A percentile compares a stretch with the other conserved stretches of the same genome.
Evolutionary conservation across 163 green algal genomes (phyloP).

Genomic region (Chloromonas sp.): DNA sequence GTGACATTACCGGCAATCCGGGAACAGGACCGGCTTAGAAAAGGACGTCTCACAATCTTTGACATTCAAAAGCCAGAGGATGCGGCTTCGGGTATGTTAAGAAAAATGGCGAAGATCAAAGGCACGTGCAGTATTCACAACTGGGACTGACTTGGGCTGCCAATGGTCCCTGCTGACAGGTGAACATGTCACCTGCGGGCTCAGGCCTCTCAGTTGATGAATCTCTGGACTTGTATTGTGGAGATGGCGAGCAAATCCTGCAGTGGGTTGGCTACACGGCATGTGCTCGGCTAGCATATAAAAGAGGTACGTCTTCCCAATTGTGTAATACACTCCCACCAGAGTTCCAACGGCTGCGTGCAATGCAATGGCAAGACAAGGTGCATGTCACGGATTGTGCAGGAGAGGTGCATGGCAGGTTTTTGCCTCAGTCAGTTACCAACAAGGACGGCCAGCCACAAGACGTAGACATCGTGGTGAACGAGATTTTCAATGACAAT

Average conservation of each 20-base stretch:
- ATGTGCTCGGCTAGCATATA: slow-evolving; percentile 51
- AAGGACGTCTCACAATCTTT: too few species aligned
- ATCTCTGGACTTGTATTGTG: slow-evolving; percentile 53
- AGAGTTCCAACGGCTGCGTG: too few species aligned
- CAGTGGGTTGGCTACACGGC: slow-evolving; percentile 58
- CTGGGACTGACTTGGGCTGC: too few species aligned
- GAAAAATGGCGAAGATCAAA: too few species aligned
- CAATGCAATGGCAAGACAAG: too few species aligned
- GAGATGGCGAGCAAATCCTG: slow-evolving; percentile 59
- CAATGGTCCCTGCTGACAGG: slow-evolving; percentile 18
- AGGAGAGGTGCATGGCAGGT: slow-evolving; percentile 51
- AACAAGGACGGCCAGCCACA: slow-evolving; percentile 54
- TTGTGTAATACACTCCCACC: too few species aligned
- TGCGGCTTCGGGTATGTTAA: too few species aligned
- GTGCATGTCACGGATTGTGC: neutral
- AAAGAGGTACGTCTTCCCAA: slow-evolving; percentile 27
- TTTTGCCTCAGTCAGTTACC: slow-evolving; percentile 61
- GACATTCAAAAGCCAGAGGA: too few species aligned
- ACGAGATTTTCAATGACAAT: slow-evolving; percentile 57
- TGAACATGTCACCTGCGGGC: slow-evolving; percentile 44
- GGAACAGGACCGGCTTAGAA: too few species aligned
- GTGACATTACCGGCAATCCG: too few species aligned
- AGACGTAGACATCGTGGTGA: slow-evolving; percentile 69
- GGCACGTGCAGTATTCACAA: too few species aligned
- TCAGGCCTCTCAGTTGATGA: slow-evolving; percentile 45